These are phyloP conservation scores for Isochrysis galbana DNA, from an alignment of 78 protist genomes.

Conservation along the genomic window DNA sequence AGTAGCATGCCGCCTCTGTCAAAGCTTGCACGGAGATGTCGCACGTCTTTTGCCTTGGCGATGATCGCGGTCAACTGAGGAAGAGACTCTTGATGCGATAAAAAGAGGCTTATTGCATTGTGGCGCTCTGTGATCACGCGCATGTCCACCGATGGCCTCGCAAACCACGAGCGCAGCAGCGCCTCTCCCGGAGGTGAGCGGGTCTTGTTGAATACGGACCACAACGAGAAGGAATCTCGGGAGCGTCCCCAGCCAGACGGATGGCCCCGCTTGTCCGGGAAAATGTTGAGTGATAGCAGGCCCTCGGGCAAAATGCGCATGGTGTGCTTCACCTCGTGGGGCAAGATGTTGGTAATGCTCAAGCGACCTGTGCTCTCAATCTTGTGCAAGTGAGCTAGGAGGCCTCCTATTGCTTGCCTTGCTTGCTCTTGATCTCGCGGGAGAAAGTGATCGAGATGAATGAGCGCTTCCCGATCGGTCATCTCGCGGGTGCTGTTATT, in stretches of 20 bases:
- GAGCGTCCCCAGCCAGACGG: not conserved
- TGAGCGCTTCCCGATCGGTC: not conserved
- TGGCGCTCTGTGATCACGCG: not conserved
- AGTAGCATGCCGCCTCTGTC: not conserved
- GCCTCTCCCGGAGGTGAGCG: not conserved
- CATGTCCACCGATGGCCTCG: not conserved
- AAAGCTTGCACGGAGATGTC: not conserved
- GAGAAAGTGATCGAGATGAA: not conserved
- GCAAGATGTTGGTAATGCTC: not conserved
- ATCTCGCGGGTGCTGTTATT: no score
- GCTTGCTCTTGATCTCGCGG: not conserved
- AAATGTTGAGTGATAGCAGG: not conserved
- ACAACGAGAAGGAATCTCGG: not conserved
- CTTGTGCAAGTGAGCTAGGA: not conserved
- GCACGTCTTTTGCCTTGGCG: not conserved
- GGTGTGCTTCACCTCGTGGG: not conserved
- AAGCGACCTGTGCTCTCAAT: not conserved
- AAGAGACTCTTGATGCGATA: not conserved
- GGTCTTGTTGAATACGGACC: not conserved
- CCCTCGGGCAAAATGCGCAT: not conserved
- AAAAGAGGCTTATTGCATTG: not conserved
- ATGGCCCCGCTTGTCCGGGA: not conserved
- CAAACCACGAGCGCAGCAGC: not conserved
- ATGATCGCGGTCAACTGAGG: not conserved
- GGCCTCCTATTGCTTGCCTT: not conserved